Base-by-base conservation (phyloP, 768 basidiomycete genomes). In the Macrolepiota albuminosa region DNA sequence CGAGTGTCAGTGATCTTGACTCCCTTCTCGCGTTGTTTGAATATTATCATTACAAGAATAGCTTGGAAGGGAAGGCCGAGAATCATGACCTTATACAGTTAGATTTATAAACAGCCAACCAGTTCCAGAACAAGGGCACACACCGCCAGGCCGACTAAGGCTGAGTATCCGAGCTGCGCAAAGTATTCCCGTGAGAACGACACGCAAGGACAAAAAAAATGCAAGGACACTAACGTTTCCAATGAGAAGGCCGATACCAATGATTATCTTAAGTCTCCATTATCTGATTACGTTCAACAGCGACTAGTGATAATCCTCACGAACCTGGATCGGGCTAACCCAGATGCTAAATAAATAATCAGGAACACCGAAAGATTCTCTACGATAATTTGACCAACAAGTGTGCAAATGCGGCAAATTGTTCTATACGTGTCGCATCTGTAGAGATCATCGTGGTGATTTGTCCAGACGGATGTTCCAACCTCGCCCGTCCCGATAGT, bases 391-490 rank as follows among this genome's bases (percentile, higher is more conserved):
- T 49, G 56, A 33, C 77, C 59, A 48, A 79, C 77, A 75, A 73
- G 65, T 79, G 78, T 13, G 65, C 76, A 52, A 73, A 78, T 7
- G 68, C 75, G n/a, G 73, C 70, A 64, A 82, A 77, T 16, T 72
- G 63, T 60, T 87, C 86, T 26, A 88, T 68, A 49, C 83, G 79
- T 6, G 79, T 78, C 0, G 84, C 72, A 66, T 91, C 88, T 13
- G 83, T 79, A 1, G 85, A 84, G 7, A 89, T 85, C 76, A 89
- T 81, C 0, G 87, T 90, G 10, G 83, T 87, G 52, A 89, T 84
- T 66, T 86, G 77, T 0, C 88, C 88, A 45, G 83, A 82, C 21
- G 78, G 82, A 66, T 88, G 85, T 46, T 83, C 75, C 31, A 80
- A 60, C 21, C 86, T 76, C 9, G 86, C 77, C 52, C 81, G 76